Evolutionary conservation across 305 asterid species (phyloP).

Genomic region (Fraxinus albicans): DNA sequence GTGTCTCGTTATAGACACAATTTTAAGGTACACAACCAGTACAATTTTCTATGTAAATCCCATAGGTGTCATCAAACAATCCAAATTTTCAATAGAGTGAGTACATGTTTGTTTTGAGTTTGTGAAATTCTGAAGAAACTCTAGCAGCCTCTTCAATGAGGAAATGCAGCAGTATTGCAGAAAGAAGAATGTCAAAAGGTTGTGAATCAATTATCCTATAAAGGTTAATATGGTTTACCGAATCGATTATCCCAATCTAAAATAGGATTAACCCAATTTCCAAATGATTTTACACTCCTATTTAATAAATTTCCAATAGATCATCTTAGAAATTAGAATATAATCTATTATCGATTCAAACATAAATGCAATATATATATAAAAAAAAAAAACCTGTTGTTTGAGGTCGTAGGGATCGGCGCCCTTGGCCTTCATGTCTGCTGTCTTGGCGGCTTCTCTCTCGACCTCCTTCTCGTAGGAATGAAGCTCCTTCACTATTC

Average conservation of each 20-base stretch:
- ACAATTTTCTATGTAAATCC: not conserved
- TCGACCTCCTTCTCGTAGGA: constrained; percentile 87
- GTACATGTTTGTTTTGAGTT: not conserved
- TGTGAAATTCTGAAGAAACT: not conserved
- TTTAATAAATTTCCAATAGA: not conserved
- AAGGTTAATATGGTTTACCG: not conserved
- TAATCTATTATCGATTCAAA: too few species aligned
- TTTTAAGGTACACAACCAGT: not conserved
- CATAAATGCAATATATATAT: too few species aligned
- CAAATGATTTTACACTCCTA: not conserved
- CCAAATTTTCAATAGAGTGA: not conserved
- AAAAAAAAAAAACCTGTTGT: constrained; percentile 51
- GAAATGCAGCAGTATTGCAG: not conserved
- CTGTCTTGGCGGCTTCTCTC: constrained; percentile 76
- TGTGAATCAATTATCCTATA: not conserved
- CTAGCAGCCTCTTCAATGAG: not conserved
- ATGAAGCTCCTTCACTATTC: constrained; percentile 77
- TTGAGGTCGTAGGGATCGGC: constrained; percentile 89
- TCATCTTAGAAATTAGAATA: too few species aligned
- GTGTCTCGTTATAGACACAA: not conserved
- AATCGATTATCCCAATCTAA: not conserved
- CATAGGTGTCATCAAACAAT: not conserved
- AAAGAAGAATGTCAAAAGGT: not conserved
- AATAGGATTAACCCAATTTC: not conserved
- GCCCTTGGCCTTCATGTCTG: constrained; percentile 74